A percentile compares a stretch with the other conserved stretches of the same genome.
These are phyloP conservation scores for Termitomyces sp. DNA, from an alignment of 1,284 basidiomycete genomes.

Conservation along the genomic window DNA sequence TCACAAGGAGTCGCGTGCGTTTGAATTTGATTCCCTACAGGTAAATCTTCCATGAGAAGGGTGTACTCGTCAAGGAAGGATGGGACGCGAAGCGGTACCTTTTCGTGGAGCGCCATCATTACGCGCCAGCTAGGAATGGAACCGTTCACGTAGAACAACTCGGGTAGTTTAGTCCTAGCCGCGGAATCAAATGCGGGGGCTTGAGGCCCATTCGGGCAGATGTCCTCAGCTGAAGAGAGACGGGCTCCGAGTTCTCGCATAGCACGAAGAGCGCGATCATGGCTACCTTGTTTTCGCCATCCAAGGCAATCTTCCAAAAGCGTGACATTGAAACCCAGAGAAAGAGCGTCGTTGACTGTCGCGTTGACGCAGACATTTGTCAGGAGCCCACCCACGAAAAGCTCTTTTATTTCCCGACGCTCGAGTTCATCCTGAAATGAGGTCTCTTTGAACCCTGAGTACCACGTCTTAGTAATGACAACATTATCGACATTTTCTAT, in stretches of 20 bases:
- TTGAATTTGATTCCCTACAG: slow-evolving; percentile 5
- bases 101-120: slow-evolving; percentile 24
- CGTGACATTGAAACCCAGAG: slow-evolving; percentile 17
- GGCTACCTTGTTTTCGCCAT: slow-evolving; percentile 20
- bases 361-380: slow-evolving; percentile 24
- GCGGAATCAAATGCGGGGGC: slow-evolving; percentile 1
- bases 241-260: slow-evolving; percentile 16
- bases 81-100: slow-evolving; percentile 13
- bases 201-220: slow-evolving; percentile 3
- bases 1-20: slow-evolving; percentile 14
- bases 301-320: slow-evolving; percentile 21
- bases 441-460: slow-evolving; percentile 24
- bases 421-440: slow-evolving; percentile 16
- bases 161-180: slow-evolving; percentile 9
- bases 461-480: slow-evolving; percentile 22
- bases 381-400: slow-evolving; percentile 21
- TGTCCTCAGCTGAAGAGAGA: slow-evolving; percentile 9
- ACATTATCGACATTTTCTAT: slow-evolving; percentile 7
- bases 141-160: slow-evolving; percentile 24
- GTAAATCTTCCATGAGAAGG: not conserved
- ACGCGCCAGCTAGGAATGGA: slow-evolving; percentile 25
- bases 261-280: slow-evolving; percentile 16
- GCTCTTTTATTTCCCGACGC: slow-evolving; percentile 13
- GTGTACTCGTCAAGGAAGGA: not conserved
- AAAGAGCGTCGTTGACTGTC: slow-evolving; percentile 20